Evolutionary conservation across 257 asterid species (phyloP), one percentile per base, ranked within the genome.

Genomic region (Solanum neorickii): DNA sequence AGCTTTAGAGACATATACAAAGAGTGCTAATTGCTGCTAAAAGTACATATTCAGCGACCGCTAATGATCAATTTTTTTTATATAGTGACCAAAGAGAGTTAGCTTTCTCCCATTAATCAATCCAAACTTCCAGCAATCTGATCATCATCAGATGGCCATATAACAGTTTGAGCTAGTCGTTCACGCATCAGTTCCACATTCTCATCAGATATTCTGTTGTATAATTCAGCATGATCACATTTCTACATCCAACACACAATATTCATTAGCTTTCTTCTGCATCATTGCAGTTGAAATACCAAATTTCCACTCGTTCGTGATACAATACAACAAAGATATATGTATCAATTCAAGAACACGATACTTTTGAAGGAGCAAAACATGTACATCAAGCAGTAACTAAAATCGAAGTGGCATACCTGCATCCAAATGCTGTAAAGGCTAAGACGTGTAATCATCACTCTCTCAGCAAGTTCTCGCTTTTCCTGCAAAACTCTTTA

Each of bases 401-500:
- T 21, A 47, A 73, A 21, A 27, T 52, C 35, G 47, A 68, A 29
- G 25, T 31, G 72, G 21, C 74, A 44, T 89, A 95, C 98, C 96
- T 94, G 91, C 60, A 95, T 95, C 97, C 98, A 93, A 89, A 89
- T 91, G 8, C 91, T 91, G 41, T 93, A 94, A 11, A 94, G 90
- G 88, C 90, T 91, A 82, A 94, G 96, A 25, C 97, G 93, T 2
- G 98, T 94, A 70, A 93, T 88, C 98, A 94, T 94, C 88, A 93
- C 98, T 92, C 97, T 91, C 88, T 94, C 96, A 69, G 95, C 97
- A 87, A 95, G 96, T 70, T 92, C 94, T 87, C 89, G 94, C 41
- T 92, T 91, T 90, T 95, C 98, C 97, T 94, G 94, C 52, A 46
- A 73, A 88, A 73, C 39, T 65, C 39, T 65, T 82, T 41, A 41